phyloP scores from a whole-genome alignment of 192 early-diverging fungal species.

The Entomortierella parvispora region DNA sequence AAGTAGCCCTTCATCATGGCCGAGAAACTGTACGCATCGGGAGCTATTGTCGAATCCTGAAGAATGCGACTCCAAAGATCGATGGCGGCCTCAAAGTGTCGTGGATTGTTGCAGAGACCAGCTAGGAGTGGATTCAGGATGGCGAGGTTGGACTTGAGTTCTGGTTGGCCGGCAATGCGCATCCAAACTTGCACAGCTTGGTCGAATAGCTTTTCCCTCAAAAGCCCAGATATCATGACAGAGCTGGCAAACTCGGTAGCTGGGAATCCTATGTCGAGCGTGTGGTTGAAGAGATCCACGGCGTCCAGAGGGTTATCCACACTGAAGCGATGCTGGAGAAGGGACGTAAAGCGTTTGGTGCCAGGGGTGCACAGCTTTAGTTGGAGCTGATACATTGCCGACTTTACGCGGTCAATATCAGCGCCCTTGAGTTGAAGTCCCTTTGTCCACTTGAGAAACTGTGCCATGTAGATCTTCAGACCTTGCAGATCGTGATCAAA shows the following conservation, averaged over 20 bases:
- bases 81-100: constrained; percentile 1
- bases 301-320: constrained; percentile 15
- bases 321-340: constrained; percentile 3
- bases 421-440: constrained; percentile 26
- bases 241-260: constrained; percentile 12
- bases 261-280: constrained; percentile 32
- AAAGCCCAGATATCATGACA: constrained; percentile 21
- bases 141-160: not conserved
- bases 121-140: constrained; percentile 30
- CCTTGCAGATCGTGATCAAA: not conserved
- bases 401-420: constrained; percentile 13
- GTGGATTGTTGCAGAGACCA: constrained; percentile 18
- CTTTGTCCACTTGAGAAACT: constrained; percentile 32
- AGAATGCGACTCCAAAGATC: constrained; percentile 22
- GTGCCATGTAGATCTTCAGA: constrained; percentile 4
- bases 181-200: constrained; percentile 14
- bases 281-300: constrained; percentile 22
- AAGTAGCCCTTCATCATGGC: constrained; percentile 38
- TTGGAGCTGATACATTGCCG: constrained; percentile 8
- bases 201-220: constrained; percentile 18
- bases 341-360: constrained; percentile 20
- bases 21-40: constrained; percentile 28
- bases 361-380: constrained; percentile 16
- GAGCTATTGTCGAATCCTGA: constrained; percentile 5
- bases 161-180: not conserved